Conservation (phyloP, 192 early-diverging fungal genomes). For the Coemansia sp. region DNA sequence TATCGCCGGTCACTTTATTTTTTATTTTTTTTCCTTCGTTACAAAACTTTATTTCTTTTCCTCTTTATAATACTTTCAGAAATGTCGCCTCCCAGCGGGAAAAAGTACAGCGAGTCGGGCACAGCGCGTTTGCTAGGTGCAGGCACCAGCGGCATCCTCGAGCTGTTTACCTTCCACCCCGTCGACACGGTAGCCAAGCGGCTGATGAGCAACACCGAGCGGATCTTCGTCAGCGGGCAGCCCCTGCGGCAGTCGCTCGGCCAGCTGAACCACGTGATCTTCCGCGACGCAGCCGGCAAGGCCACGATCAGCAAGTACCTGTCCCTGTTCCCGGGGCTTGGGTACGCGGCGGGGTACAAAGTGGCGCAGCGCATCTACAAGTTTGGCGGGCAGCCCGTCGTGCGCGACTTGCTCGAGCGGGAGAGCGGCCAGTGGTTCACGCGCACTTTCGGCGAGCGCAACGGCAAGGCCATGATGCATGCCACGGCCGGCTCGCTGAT, state of each 20-base stretch:
- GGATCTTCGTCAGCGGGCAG: constrained; percentile 72
- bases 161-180: constrained; percentile 96
- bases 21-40: neutral
- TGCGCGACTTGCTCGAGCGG: constrained; percentile 87
- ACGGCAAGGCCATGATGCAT: constrained; percentile 95
- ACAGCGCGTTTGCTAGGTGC: constrained; percentile 88
- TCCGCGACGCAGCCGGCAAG: constrained; percentile 82
- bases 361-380: constrained; percentile 97
- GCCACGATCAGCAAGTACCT: constrained; percentile 80
- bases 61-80: constrained; percentile 5
- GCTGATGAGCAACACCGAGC: constrained; percentile 90
- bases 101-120: constrained; percentile 81
- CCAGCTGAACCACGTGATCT: constrained; percentile 82
- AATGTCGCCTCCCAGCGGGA: constrained; percentile 43
- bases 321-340: constrained; percentile 95
- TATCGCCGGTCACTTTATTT: neutral
- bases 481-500: constrained; percentile 96
- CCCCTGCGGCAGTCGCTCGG: constrained; percentile 64
- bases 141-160: constrained; percentile 88
- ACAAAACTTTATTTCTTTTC: neutral
- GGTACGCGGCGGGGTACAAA: constrained; percentile 98
- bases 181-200: constrained; percentile 98
- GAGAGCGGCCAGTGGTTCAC: constrained; percentile 78
- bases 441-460: constrained; percentile 85
- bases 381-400: constrained; percentile 97